Conservation (phyloP, 768 basidiomycete species). For the Boletellus emodensis region DNA sequence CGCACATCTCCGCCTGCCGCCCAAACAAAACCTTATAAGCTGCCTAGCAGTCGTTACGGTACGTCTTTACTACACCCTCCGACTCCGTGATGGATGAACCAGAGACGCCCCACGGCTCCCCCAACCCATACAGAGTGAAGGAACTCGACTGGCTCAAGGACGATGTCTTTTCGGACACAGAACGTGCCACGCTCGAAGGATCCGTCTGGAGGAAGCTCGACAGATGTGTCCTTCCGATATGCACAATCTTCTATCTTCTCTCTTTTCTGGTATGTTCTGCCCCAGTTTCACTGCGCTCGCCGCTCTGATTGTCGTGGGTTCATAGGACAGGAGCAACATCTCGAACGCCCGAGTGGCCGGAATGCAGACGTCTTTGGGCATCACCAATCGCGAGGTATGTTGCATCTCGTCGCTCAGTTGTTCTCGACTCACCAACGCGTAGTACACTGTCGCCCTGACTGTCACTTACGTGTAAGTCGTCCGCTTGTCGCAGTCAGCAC, state of each 20-base stretch:
- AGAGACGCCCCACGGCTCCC: not conserved
- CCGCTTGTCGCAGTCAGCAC: no score
- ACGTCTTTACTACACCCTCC: not conserved
- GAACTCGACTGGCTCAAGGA: conserved; percentile 4
- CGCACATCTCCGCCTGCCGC: no score
- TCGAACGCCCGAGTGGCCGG: conserved; percentile 62
- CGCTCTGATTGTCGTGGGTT: not conserved
- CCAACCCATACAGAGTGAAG: conserved; percentile 1
- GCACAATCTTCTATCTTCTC: conserved; percentile 47
- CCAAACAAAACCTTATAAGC: not conserved
- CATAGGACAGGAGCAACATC: conserved; percentile 42
- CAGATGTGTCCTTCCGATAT: conserved; percentile 43
- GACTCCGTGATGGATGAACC: conserved; percentile 5
- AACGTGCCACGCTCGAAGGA: conserved; percentile 31
- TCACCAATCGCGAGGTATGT: conserved; percentile 22
- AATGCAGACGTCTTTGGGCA: conserved; percentile 46
- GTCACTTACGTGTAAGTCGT: conserved; percentile 24
- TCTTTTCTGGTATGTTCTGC: conserved; percentile 46
- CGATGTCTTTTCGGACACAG: conserved; percentile 10
- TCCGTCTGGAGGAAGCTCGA: conserved; percentile 50
- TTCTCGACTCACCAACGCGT: conserved; percentile 1
- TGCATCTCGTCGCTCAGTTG: not conserved
- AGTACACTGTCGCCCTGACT: conserved; percentile 36
- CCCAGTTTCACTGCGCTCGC: not conserved
- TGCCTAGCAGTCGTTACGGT: not conserved